Base-by-base conservation (phyloP, 257 asterid species). In the Solanum sejunctum region DNA sequence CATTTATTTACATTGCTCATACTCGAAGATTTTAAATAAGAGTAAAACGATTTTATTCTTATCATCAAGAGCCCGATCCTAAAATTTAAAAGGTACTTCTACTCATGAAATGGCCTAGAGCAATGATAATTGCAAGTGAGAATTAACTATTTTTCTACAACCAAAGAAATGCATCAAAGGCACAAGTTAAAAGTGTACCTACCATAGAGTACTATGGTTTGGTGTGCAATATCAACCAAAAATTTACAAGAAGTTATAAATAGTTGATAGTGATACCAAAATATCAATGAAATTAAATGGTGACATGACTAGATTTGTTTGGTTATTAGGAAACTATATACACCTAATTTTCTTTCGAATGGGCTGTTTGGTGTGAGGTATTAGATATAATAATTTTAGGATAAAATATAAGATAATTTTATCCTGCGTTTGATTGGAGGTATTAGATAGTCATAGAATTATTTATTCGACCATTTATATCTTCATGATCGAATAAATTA, bases 31-130 rank as follows among this genome's bases (percentile, higher is more conserved):
- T 69, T 7, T 36, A 69, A 13, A 7, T 7, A 16, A 8, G 1
- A 69, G 6, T 1, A 2, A 1, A 69, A 2, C 9, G 1, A 36
- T 67, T 7, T 36, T 15, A 67, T 36, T 0, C 18, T 6, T 36
- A 3, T 8, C 4, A 2, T 0, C 16, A 36, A 2, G 16, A 36
- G 3, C 2, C 0, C 3, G 49, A 12, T 1, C 10, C 2, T 1
- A 0, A 10, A 18, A 7, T 6, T 12, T 3, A 7, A 66, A 66
- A 0, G 1, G 21, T 66, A 28, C 45, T 66, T 66, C 41, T 23
- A 15, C 43, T 64, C 72, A 13, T 6, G 12, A 32, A 15, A 15
- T 67, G 21, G 16, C 47, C 75, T 18, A 8, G 75, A 67, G 49
- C 21, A 63, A 23, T 23, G 75, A 67, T 16, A 67, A 9, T 66